phyloP scores from a whole-genome alignment of 129 eudicot genomes.

The Erigeron canadensis region DNA sequence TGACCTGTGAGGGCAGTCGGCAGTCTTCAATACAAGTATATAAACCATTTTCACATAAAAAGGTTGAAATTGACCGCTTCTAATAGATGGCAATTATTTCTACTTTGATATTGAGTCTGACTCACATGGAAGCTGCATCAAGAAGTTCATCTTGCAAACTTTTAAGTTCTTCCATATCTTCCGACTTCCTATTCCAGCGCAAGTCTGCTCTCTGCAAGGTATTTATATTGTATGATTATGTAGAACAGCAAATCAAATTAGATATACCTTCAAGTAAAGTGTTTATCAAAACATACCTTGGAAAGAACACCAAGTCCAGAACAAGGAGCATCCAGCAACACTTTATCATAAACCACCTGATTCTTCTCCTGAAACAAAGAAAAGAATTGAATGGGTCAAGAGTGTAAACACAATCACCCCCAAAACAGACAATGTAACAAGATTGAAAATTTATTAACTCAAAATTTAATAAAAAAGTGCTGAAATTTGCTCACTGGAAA shows the following conservation, averaged over 20 bases:
- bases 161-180: slow-evolving; percentile 90
- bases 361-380: slow-evolving; percentile 43
- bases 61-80: background rate
- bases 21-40: background rate
- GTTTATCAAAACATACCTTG: slow-evolving; percentile 49
- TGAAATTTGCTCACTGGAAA: slow-evolving; percentile 52
- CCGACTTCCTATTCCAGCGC: slow-evolving; percentile 91
- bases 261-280: background rate
- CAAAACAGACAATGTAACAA: background rate
- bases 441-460: background rate
- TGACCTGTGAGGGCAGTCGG: background rate
- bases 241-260: background rate
- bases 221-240: background rate
- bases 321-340: slow-evolving; percentile 92
- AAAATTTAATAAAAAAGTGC: background rate
- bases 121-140: slow-evolving; percentile 87
- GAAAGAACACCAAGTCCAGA: slow-evolving; percentile 97
- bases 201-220: slow-evolving; percentile 76
- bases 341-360: slow-evolving; percentile 56
- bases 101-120: slow-evolving; percentile 1
- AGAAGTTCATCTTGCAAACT: slow-evolving; percentile 80
- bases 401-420: background rate
- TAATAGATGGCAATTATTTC: background rate
- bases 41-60: slow-evolving; percentile 3
- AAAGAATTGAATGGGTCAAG: slow-evolving; percentile 1